Percentiles rank a stretch among this genome's conserved stretches.
These are phyloP conservation scores for Calocera cornea DNA, from an alignment of 768 basidiomycete species.

Conservation along the genomic window DNA sequence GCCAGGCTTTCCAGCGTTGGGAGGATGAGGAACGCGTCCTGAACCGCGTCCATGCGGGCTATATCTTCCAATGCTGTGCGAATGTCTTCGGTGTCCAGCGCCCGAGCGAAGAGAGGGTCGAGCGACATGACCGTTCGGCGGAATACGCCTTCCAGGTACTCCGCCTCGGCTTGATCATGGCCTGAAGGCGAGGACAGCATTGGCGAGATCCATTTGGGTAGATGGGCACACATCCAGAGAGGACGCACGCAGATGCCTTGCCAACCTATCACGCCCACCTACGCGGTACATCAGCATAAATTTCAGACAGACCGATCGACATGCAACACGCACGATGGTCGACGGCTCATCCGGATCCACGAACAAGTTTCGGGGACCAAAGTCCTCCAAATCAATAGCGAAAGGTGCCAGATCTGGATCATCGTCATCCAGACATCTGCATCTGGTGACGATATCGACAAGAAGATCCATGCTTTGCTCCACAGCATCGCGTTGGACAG, in stretches of 20 bases:
- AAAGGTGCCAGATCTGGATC: conserved; percentile 23
- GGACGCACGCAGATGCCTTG: conserved; percentile 21
- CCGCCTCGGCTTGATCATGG: conserved; percentile 12
- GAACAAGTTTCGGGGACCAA: conserved; percentile 22
- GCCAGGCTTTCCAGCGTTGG: conserved; percentile 28
- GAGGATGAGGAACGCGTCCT: conserved; percentile 25
- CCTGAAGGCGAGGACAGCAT: conserved; percentile 16
- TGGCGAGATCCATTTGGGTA: conserved; percentile 22
- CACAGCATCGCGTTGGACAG: conserved; percentile 20
- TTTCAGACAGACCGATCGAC: neutral
- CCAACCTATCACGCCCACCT: conserved; percentile 23
- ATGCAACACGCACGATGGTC: conserved; percentile 18
- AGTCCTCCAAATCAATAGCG: conserved; percentile 23
- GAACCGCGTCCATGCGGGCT: conserved; percentile 25
- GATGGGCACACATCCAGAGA: conserved; percentile 25
- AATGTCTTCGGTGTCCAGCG: conserved; percentile 21
- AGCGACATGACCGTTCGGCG: conserved; percentile 17
- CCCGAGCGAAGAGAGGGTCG: conserved; percentile 20
- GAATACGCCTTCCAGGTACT: conserved; percentile 18
- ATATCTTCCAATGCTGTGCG: conserved; percentile 25
- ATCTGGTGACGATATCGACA: conserved; percentile 20
- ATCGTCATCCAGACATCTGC: conserved; percentile 24
- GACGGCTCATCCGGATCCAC: conserved; percentile 21
- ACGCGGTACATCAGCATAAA: too few relatives aligned
- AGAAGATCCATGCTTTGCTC: conserved; percentile 24